Percentiles rank a stretch among this genome's conserved stretches.
Conservation (phyloP, 1,284 basidiomycete species). For the Apiotrichum mycotoxinovorans region DNA sequence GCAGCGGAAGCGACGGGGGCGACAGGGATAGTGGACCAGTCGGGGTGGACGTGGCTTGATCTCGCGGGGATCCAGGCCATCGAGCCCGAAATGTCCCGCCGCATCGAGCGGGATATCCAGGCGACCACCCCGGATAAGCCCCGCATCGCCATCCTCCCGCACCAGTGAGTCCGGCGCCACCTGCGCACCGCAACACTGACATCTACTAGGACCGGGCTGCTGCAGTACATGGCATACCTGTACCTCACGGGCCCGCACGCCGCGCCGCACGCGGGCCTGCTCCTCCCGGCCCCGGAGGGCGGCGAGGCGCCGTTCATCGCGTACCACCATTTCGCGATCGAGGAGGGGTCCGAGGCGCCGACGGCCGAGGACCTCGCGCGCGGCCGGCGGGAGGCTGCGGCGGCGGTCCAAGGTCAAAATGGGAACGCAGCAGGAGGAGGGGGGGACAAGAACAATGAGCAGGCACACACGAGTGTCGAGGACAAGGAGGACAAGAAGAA, state of each 20-base stretch:
- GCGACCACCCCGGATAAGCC: not conserved
- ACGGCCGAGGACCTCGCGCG: too few relatives aligned
- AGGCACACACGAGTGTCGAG: too few relatives aligned
- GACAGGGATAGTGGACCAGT: too few relatives aligned
- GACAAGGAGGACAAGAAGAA: not conserved
- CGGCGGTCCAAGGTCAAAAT: too few relatives aligned
- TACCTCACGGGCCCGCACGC: not conserved
- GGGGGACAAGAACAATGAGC: too few relatives aligned
- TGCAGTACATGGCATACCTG: not conserved
- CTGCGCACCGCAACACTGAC: not conserved
- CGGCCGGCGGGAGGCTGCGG: too few relatives aligned
- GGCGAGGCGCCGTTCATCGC: slow-evolving; percentile 1
- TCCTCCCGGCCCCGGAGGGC: not conserved
- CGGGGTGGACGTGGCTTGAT: slow-evolving; percentile 3
- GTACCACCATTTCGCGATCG: not conserved
- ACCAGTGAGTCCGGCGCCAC: not conserved
- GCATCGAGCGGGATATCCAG: not conserved
- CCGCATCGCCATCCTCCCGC: not conserved
- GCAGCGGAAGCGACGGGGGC: too few relatives aligned
- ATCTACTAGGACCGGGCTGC: not conserved
- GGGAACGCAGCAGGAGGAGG: too few relatives aligned
- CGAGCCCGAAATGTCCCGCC: not conserved
- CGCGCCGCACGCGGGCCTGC: not conserved
- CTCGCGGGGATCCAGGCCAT: not conserved
- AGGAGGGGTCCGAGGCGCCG: too few relatives aligned